phyloP scores from a whole-genome alignment of 306 rosid genomes.

The Vicia sativa region DNA sequence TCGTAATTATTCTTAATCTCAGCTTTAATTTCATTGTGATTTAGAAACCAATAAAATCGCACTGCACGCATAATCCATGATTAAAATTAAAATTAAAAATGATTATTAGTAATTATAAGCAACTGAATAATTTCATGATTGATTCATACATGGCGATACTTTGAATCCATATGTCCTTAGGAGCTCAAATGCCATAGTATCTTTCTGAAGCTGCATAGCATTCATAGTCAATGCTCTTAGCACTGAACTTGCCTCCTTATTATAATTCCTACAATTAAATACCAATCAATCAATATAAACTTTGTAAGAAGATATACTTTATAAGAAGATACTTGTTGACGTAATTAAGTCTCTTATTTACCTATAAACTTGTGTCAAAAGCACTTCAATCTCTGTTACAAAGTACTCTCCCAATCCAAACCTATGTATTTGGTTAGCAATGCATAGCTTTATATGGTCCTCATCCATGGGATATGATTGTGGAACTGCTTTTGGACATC shows the following conservation, averaged over 20 bases:
- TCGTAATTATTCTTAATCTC: slow-evolving; percentile 36
- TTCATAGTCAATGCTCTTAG: background rate
- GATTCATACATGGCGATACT: slow-evolving; percentile 44
- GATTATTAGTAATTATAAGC: too few relatives aligned
- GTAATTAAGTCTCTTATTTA: background rate
- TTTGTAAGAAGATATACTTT: too few relatives aligned
- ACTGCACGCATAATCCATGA: slow-evolving; percentile 26
- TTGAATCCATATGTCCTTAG: slow-evolving; percentile 49
- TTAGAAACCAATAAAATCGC: slow-evolving; percentile 43
- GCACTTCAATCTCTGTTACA: slow-evolving; percentile 26
- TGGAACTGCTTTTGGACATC: slow-evolving; percentile 46
- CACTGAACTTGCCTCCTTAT: slow-evolving; percentile 12
- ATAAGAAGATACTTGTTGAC: too few relatives aligned
- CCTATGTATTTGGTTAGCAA: slow-evolving; percentile 42
- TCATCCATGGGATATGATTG: slow-evolving; percentile 50
- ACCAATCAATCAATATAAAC: background rate
- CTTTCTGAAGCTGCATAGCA: slow-evolving; percentile 40
- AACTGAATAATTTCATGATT: too few relatives aligned
- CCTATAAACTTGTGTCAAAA: slow-evolving; percentile 45
- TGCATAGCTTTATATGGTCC: slow-evolving; percentile 47
- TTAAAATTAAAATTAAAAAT: background rate
- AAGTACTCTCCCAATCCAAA: slow-evolving; percentile 51
- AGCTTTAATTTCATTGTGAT: slow-evolving; percentile 19
- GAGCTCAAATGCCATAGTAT: slow-evolving; percentile 47
- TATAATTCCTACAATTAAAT: slow-evolving; percentile 41